phyloP scores from a whole-genome alignment of 768 basidiomycete genomes.

The Cubamyces sp. region DNA sequence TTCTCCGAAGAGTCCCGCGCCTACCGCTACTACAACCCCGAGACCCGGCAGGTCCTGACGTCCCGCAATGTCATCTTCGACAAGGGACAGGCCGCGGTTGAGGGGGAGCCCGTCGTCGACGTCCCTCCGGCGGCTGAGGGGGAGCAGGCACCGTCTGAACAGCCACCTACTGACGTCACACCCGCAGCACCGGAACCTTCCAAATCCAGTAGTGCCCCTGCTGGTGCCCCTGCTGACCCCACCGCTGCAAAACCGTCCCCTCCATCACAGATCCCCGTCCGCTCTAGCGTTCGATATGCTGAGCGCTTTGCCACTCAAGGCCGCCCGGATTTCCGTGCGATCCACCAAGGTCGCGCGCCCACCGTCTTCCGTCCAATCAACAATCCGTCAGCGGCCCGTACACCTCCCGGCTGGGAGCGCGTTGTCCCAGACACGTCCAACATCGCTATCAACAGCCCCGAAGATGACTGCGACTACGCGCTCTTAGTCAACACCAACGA shows the following conservation, averaged over 20 bases:
- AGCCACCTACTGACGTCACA: neutral
- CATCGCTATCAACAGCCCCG: neutral
- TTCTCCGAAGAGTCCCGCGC: slow-evolving; percentile 29
- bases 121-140: slow-evolving; percentile 13
- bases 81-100: neutral
- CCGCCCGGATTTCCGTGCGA: no score
- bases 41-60: neutral
- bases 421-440: no score
- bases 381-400: no score
- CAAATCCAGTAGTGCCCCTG: neutral
- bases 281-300: no score
- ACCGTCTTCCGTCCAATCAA: no score
- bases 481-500: neutral
- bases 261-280: no score
- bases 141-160: neutral
- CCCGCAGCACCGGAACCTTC: neutral
- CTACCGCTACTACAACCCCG: slow-evolving; percentile 16
- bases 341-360: no score
- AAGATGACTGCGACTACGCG: neutral
- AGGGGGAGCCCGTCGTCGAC: neutral
- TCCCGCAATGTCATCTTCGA: slow-evolving; percentile 16
- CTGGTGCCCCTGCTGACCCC: no score
- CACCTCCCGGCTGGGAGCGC: no score
- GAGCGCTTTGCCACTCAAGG: no score
- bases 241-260: no score